Evolutionary conservation across 345 rosid genomes (phyloP), one percentile per base, ranked within the genome.

Genomic region (Boechera stricta): DNA sequence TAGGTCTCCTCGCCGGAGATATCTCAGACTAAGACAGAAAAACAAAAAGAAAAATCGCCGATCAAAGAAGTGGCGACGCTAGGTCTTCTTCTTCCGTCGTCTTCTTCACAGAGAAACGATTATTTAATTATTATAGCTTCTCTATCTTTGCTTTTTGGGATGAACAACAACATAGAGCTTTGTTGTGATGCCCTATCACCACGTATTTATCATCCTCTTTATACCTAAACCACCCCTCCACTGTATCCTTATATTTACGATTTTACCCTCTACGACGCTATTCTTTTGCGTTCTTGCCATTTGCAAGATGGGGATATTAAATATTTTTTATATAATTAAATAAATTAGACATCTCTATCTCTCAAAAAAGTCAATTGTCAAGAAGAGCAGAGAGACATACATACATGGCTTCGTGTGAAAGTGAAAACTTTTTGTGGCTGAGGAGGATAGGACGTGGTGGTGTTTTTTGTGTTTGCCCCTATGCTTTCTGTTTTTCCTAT

Each of bases 141-240:
- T 21, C 32, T 39, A 72, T 72, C 16, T 72, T 21, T 49, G 45
- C 9, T 66, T 47, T 16, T 41, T 59, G 58, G 67, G 77, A 79
- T 65, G 81, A 82, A 18, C 79, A 68, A 60, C 76, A 60, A 60
- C 72, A 61, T 69, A 77, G 55, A 69, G 56, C 65, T 45, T 70
- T 77, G 56, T 69, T 55, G 18, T 5, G 47, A 26, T 49, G 11
- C 80, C 83, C 81, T 70, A 80, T 77, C 79, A 73, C 83, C 80
- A 51, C 67, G 51, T 62, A 80, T 84, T 82, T 85, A 82, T 66
- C 10, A 47, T 68, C 10, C 33, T 6, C 7, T 26, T 9, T 21
- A 54, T 71, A 1, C 71, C 83, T 21, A 70, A 24, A 70, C 3
- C 53, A 5, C 82, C 88, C 88, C 88, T 77, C 31, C 6, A 5